Evolutionary conservation across 176 grass and related monocot species (phyloP).

Genomic region (Zizania latifolia): DNA sequence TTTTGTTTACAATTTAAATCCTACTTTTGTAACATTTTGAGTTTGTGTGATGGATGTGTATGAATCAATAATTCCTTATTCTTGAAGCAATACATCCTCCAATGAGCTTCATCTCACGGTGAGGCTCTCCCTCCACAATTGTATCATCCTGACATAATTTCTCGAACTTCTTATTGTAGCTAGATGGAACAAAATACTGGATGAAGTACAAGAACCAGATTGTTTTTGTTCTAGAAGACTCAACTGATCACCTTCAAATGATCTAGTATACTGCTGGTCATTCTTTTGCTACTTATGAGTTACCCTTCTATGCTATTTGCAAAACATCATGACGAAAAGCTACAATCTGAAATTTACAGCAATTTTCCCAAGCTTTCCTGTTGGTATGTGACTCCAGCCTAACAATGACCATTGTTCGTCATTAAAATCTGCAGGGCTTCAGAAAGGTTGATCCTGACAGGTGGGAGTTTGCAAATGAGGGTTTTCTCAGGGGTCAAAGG

Average conservation of each 20-base stretch:
- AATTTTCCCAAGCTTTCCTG: not conserved
- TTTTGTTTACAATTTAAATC: not conserved
- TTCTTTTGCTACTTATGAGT: slow-evolving; percentile 12
- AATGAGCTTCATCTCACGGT: slow-evolving; percentile 8
- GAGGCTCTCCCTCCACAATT: slow-evolving; percentile 6
- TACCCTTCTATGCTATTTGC: not conserved
- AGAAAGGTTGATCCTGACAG: slow-evolving; percentile 86
- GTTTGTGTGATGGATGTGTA: slow-evolving; percentile 7
- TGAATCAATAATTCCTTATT: slow-evolving; percentile 18
- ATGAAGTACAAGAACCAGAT: slow-evolving; percentile 52
- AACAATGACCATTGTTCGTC: slow-evolving; percentile 7
- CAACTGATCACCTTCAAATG: slow-evolving; percentile 43
- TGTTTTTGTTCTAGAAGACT: slow-evolving; percentile 71
- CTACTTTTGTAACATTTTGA: not conserved
- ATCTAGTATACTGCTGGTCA: slow-evolving; percentile 41
- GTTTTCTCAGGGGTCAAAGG: slow-evolving; percentile 74
- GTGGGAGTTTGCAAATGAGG: slow-evolving; percentile 97
- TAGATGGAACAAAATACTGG: slow-evolving; percentile 59
- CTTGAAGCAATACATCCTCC: slow-evolving; percentile 9
- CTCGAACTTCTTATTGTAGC: slow-evolving; percentile 66
- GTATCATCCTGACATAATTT: slow-evolving; percentile 39
- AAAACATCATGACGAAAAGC: not conserved
- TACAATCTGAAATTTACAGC: not conserved
- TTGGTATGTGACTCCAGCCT: slow-evolving; percentile 3
- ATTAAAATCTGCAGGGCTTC: slow-evolving; percentile 62